Base-by-base conservation (phyloP, 345 rosid genomes). In the Populus tremula region DNA sequence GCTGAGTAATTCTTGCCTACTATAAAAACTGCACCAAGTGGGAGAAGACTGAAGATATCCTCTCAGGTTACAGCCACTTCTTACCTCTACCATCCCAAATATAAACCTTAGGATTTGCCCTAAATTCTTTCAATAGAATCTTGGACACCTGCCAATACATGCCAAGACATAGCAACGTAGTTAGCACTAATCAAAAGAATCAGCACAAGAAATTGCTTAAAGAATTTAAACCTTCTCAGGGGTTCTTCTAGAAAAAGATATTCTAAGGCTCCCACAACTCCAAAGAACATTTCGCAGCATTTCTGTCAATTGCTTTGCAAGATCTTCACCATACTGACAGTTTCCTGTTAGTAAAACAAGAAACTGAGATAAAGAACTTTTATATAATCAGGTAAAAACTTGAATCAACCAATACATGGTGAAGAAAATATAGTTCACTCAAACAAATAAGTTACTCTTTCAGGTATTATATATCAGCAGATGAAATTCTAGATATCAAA, bases 41-140 rank as follows among this genome's bases (percentile, higher is more conserved):
- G 2, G n/a, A 33, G 21, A 67, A 17, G 21, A 67, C 10, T 10
- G 25, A 59, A 49, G n/a, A 9, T 23, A 17, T 33, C 31, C 49
- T 27, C 41, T 13, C 23, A 45, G n/a, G 12, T 21, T 20, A 29
- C 45, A 67, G 38, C 12, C 13, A 62, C 41, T 11, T 50, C 69
- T 67, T 63, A 82, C 84, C 84, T 82, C 78, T 23, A n/a, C 84
- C 84, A 69, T 82, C 68, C 84, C 84, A 82, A 73, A 82, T 82
- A 69, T 69, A 53, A 69, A 82, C 78, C 76, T 69, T 73, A 18
- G 81, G 75, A 67, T 77, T 78, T 39, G 73, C 36, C 39, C 78
- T n/a, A 74, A 82, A 73, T 53, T 77, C 69, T 69, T 77, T 62
- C 63, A 74, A 1, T 33, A 82, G 20, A 63, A 74, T 17, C 66